Conservation (phyloP, 2,329 filamentous ascomycete species). For the Alternaria incomplexa region DNA sequence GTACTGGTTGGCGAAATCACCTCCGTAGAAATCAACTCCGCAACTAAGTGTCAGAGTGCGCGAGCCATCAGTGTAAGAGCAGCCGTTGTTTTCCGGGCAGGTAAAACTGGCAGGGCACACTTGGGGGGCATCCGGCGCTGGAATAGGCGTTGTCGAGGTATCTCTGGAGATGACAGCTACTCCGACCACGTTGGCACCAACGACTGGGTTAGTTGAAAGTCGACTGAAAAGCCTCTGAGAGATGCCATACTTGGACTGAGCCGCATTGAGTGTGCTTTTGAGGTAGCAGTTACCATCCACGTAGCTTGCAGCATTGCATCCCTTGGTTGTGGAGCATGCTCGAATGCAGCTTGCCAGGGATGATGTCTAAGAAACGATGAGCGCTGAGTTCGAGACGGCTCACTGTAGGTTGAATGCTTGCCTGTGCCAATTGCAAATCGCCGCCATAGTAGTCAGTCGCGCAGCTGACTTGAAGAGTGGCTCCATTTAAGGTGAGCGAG, state of each 20-base stretch:
- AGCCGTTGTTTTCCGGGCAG: neutral
- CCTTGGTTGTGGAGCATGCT: neutral
- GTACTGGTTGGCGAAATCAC: neutral
- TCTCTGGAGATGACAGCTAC: neutral
- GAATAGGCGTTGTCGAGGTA: neutral
- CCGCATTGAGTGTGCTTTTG: neutral
- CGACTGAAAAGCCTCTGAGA: neutral
- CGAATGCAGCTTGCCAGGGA: neutral
- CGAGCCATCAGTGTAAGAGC: neutral
- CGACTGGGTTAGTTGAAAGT: neutral
- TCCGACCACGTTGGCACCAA: neutral
- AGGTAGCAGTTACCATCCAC: neutral
- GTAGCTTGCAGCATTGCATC: neutral
- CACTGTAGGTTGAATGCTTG: neutral
- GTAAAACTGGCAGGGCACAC: neutral
- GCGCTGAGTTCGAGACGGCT: neutral
- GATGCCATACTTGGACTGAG: neutral
- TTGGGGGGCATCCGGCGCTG: neutral
- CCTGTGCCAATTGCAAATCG: neutral
- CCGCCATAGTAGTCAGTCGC: slow-evolving; percentile 3
- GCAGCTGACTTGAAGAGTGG: neutral
- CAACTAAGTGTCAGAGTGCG: neutral
- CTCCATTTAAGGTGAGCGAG: neutral
- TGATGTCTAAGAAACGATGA: neutral
- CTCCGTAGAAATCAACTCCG: neutral